Percentiles rank a stretch among this genome's conserved stretches.
These are phyloP conservation scores for Nadsonia starkeyi-henricii DNA, from an alignment of 1,139 yeast species.

Conservation along the genomic window DNA sequence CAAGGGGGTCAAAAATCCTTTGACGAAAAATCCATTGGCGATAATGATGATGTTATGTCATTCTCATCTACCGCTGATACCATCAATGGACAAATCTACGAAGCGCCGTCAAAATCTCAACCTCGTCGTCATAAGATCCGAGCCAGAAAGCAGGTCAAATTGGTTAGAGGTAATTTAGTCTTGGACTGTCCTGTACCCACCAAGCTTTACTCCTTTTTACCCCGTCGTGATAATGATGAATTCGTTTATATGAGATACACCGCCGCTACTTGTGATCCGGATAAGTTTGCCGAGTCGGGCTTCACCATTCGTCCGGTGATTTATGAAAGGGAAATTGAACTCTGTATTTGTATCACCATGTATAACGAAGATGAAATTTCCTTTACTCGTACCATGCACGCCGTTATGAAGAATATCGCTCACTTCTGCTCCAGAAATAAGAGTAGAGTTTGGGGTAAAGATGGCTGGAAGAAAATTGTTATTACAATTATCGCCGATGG, in stretches of 20 bases:
- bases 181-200: constrained; percentile 90
- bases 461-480: constrained; percentile 91
- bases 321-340: constrained; percentile 76
- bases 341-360: constrained; percentile 86
- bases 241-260: constrained; percentile 90
- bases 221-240: constrained; percentile 79
- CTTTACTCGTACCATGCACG: constrained; percentile 83
- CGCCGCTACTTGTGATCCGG: constrained; percentile 85
- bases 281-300: constrained; percentile 64
- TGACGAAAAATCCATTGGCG: constrained; percentile 17
- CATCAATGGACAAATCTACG: constrained; percentile 15
- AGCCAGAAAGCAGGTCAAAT: constrained; percentile 46
- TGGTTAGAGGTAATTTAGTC: constrained; percentile 67
- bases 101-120: constrained; percentile 35
- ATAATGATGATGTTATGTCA: constrained; percentile 17
- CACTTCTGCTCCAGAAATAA: constrained; percentile 69
- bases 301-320: constrained; percentile 76
- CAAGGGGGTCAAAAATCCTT: constrained; percentile 13
- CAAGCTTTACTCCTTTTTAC: constrained; percentile 62
- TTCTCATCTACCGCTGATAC: constrained; percentile 16
- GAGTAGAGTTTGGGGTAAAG: constrained; percentile 85
- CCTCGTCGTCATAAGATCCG: constrained; percentile 47
- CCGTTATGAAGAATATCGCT: constrained; percentile 83
- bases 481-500: constrained; percentile 89
- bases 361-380: constrained; percentile 86